Evolutionary conservation across 441 rosid genomes (phyloP).

Genomic region (Pelargonium myrrhifolium): DNA sequence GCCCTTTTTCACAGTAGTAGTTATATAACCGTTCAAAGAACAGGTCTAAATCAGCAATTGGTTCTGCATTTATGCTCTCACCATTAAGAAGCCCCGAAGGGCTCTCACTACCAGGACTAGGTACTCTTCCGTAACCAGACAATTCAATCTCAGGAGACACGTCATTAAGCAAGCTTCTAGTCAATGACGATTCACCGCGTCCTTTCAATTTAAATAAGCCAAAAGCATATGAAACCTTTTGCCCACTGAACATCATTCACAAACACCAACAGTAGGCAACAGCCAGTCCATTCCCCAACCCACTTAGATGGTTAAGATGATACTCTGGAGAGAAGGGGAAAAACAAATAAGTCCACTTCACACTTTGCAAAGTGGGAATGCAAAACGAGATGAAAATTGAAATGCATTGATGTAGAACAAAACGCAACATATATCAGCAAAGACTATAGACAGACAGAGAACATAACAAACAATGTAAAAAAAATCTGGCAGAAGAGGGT

Average conservation of each 20-base stretch:
- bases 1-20: conserved; percentile 96
- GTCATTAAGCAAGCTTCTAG: conserved; percentile 65
- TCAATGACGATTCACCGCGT: conserved; percentile 65
- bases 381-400: background rate
- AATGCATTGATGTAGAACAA: too few relatives aligned
- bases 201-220: conserved; percentile 59
- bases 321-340: conserved; percentile 22
- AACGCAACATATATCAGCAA: background rate
- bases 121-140: conserved; percentile 70
- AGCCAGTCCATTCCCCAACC: conserved; percentile 78
- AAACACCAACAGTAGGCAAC: conserved; percentile 43
- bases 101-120: conserved; percentile 96
- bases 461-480: too few relatives aligned
- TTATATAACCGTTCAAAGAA: conserved; percentile 86
- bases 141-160: conserved; percentile 80
- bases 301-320: conserved; percentile 19
- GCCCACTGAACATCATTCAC: conserved; percentile 80
- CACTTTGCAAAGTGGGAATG: background rate
- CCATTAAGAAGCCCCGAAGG: conserved; percentile 94
- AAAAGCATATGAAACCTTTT: conserved; percentile 46
- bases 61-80: conserved; percentile 69
- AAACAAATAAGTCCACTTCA: conserved; percentile 9
- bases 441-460: too few relatives aligned
- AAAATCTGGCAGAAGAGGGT: too few relatives aligned
- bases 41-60: conserved; percentile 87